phyloP scores from a whole-genome alignment of 2,329 filamentous ascomycete genomes.

The Pyrenochaeta sp. region DNA sequence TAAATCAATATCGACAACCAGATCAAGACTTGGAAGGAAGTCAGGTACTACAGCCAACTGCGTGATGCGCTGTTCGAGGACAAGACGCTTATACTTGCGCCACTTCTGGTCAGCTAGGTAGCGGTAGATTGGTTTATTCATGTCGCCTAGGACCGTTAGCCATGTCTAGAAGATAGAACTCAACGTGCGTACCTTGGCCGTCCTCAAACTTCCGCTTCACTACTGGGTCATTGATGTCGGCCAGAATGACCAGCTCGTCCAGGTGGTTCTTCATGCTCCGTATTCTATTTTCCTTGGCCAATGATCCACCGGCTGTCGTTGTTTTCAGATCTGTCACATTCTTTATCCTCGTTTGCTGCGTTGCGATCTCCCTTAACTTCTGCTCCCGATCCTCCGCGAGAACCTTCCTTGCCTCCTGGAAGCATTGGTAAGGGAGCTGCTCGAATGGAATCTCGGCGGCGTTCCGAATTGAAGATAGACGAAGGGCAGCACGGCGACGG shows the following conservation, averaged over 20 bases:
- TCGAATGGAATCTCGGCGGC: constrained; percentile 81
- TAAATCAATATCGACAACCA: constrained; percentile 79
- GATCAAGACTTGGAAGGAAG: constrained; percentile 80
- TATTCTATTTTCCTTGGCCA: constrained; percentile 71
- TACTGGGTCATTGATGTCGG: constrained; percentile 92
- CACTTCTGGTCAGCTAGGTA: constrained; percentile 87
- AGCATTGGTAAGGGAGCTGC: constrained; percentile 94
- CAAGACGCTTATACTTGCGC: constrained; percentile 79
- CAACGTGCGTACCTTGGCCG: constrained; percentile 72
- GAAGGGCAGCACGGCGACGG: constrained; percentile 69
- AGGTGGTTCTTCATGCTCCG: constrained; percentile 74
- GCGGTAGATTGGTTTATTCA: constrained; percentile 96
- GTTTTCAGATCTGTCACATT: constrained; percentile 67
- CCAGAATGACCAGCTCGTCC: constrained; percentile 82
- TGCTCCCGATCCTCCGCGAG: constrained; percentile 79
- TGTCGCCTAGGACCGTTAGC: constrained; percentile 70
- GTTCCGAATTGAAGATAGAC: constrained; percentile 54
- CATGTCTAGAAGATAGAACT: not conserved
- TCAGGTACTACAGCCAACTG: constrained; percentile 91
- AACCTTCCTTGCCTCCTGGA: constrained; percentile 91
- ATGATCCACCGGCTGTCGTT: constrained; percentile 67
- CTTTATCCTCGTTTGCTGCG: constrained; percentile 72
- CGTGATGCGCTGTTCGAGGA: constrained; percentile 83
- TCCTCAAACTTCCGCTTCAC: constrained; percentile 96
- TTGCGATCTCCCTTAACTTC: constrained; percentile 77